These are phyloP conservation scores for Penicillium fimorum DNA, from an alignment of 495 filamentous ascomycete genomes.

Conservation along the genomic window DNA sequence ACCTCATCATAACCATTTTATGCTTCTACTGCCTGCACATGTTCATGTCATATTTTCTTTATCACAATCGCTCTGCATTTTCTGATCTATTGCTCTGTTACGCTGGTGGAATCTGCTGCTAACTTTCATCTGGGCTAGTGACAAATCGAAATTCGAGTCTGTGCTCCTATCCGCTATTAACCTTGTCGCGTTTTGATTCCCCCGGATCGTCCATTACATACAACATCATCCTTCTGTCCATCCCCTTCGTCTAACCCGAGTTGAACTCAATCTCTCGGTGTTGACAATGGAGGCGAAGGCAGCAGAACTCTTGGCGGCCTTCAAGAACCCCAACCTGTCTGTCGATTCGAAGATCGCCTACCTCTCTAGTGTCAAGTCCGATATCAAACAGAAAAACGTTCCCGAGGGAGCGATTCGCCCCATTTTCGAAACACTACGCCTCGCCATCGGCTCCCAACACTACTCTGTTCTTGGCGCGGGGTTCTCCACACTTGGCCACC, in stretches of 20 bases:
- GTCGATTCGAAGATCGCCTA: conserved; percentile 69
- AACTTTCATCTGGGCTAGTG: not conserved
- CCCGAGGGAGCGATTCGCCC: conserved; percentile 67
- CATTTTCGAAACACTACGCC: conserved; percentile 71
- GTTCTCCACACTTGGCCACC: conserved; percentile 81
- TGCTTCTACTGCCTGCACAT: not conserved
- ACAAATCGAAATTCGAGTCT: not conserved
- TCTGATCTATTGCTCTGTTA: not conserved
- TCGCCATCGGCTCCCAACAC: conserved; percentile 69
- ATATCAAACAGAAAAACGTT: conserved; percentile 85
- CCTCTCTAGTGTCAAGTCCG: conserved; percentile 72
- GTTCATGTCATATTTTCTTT: not conserved
- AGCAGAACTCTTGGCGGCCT: conserved; percentile 59
- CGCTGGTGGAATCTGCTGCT: not conserved
- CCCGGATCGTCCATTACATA: conserved; percentile 13
- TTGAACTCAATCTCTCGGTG: conserved; percentile 10
- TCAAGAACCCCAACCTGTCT: conserved; percentile 64
- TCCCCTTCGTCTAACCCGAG: conserved; percentile 19
- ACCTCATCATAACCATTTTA: not conserved
- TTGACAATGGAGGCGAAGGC: conserved; percentile 45
- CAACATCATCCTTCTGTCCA: conserved; percentile 13
- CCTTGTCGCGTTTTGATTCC: not conserved
- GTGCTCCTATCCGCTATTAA: not conserved
- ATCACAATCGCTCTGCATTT: not conserved
- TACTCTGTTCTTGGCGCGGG: conserved; percentile 66